A percentile compares a stretch with the other conserved stretches of the same genome.
These are phyloP conservation scores for Paraurostyla sp. DNA, from an alignment of 73 alveolate species.

Conservation along the genomic window DNA sequence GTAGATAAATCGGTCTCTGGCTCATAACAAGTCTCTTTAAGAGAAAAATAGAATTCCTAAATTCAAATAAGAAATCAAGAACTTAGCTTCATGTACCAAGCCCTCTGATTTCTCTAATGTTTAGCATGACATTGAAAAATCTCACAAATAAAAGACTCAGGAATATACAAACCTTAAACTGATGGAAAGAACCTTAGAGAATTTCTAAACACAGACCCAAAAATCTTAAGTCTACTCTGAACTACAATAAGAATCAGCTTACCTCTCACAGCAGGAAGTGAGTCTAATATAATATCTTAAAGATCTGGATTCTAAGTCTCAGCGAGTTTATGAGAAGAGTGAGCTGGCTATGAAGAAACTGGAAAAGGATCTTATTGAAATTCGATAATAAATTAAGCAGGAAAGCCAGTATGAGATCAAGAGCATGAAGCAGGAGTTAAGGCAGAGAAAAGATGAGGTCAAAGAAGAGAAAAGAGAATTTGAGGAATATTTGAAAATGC, in stretches of 20 bases:
- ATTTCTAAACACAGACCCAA: too few relatives aligned
- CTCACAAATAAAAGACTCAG: background rate
- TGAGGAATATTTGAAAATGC: background rate
- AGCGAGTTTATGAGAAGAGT: background rate
- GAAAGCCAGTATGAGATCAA: background rate
- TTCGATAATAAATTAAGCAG: background rate
- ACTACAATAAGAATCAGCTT: too few relatives aligned
- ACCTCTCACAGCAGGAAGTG: too few relatives aligned
- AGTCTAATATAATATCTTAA: background rate
- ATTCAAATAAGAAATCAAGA: background rate
- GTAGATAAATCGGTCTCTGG: background rate
- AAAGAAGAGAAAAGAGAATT: background rate
- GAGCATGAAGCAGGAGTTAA: background rate
- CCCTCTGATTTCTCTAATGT: background rate
- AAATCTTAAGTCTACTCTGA: too few relatives aligned
- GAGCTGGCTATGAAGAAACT: slow-evolving; percentile 1
- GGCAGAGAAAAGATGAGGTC: background rate
- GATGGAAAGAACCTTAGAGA: too few relatives aligned
- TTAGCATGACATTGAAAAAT: background rate
- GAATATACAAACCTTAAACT: too few relatives aligned
- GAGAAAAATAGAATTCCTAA: background rate
- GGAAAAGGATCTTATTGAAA: background rate
- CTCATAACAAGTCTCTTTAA: background rate
- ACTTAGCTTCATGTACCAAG: background rate
- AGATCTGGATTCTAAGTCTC: background rate